These are phyloP conservation scores for Schizopora paradoxa DNA, from an alignment of 1,284 basidiomycete genomes.

Conservation along the genomic window DNA sequence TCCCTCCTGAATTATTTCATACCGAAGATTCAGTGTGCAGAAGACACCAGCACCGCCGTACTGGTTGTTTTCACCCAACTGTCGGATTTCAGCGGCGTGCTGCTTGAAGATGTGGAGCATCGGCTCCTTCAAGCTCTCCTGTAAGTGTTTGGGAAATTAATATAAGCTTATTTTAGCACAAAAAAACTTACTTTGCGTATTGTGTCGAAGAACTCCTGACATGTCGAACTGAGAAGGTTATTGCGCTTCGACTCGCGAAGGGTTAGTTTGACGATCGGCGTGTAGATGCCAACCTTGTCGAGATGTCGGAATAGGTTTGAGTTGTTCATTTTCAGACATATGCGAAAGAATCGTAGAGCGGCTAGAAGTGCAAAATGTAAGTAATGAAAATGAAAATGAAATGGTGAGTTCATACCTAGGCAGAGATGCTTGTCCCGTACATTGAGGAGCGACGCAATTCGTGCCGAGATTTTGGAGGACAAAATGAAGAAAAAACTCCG, in stretches of 20 bases:
- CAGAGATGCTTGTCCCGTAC: constrained; percentile 88
- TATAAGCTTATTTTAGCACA: constrained; percentile 12
- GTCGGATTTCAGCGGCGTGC: constrained; percentile 62
- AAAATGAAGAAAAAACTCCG: constrained; percentile 89
- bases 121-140: constrained; percentile 87
- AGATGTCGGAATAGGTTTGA: constrained; percentile 82
- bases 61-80: constrained; percentile 56
- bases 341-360: constrained; percentile 87
- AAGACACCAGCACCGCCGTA: no score
- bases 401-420: constrained; percentile 54
- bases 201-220: constrained; percentile 91
- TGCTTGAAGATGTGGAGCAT: constrained; percentile 82
- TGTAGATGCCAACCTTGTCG: constrained; percentile 80
- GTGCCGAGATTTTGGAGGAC: constrained; percentile 66
- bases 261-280: constrained; percentile 80
- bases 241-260: constrained; percentile 79
- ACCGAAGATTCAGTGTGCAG: constrained; percentile 73
- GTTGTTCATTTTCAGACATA: constrained; percentile 81
- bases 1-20: constrained; percentile 88
- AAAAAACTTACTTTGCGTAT: constrained; percentile 67
- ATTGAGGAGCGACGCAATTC: constrained; percentile 75
- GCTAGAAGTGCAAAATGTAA: constrained; percentile 41
- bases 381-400: not conserved
- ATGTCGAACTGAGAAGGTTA: constrained; percentile 90
- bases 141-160: constrained; percentile 1